phyloP scores from a whole-genome alignment of 345 rosid genomes.

The Eucalyptus cloeziana region DNA sequence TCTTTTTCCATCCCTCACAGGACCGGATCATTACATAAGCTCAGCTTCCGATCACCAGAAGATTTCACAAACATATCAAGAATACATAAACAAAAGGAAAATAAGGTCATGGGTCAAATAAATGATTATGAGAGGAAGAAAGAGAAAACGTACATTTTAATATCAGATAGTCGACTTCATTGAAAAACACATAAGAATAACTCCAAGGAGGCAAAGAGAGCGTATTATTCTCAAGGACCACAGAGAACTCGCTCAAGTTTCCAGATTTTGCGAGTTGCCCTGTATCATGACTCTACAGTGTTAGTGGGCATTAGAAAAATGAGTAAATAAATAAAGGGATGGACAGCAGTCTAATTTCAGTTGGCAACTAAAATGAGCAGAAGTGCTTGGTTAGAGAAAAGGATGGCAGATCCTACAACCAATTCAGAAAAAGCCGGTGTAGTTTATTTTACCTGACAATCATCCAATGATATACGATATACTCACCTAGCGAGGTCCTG shows the following conservation, averaged over 20 bases:
- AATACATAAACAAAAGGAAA: background rate
- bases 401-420: too few relatives aligned
- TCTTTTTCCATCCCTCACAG: too few relatives aligned
- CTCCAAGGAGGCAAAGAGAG: slow-evolving; percentile 78
- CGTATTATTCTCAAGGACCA: slow-evolving; percentile 88
- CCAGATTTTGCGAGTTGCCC: slow-evolving; percentile 83
- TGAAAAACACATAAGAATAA: slow-evolving; percentile 64
- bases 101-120: background rate
- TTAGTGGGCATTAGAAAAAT: slow-evolving; percentile 46
- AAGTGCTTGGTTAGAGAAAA: too few relatives aligned
- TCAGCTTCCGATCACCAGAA: background rate
- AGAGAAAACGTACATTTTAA: slow-evolving; percentile 41
- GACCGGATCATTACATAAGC: too few relatives aligned
- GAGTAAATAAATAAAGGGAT: background rate
- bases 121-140: background rate
- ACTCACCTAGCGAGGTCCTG: too few relatives aligned
- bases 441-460: too few relatives aligned
- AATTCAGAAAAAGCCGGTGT: too few relatives aligned
- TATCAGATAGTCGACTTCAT: slow-evolving; percentile 65
- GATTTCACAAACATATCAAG: background rate
- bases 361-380: background rate
- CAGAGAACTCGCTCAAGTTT: slow-evolving; percentile 79
- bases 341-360: background rate
- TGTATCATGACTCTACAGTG: slow-evolving; percentile 77
- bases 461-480: too few relatives aligned